phyloP scores from a whole-genome alignment of 1,284 basidiomycete species.

The Puccinia horiana region DNA sequence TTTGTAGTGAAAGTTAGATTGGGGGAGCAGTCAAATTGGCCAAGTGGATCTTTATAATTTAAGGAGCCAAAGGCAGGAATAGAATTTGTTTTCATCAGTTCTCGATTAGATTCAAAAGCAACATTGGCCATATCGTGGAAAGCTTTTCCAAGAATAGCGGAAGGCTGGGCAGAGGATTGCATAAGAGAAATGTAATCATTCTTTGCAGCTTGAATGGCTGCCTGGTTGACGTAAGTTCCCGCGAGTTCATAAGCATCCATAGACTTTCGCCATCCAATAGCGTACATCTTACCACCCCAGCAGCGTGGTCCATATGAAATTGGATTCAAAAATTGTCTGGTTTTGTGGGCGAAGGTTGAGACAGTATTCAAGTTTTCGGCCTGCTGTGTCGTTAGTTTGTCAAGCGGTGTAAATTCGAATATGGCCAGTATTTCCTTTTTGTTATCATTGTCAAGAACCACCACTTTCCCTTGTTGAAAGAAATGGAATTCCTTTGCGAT shows the following conservation, averaged over 20 bases:
- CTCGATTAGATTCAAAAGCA: background rate
- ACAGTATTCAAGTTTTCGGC: background rate
- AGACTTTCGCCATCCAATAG: background rate
- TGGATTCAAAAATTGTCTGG: background rate
- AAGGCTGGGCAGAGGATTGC: background rate
- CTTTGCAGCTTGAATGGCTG: too few relatives aligned
- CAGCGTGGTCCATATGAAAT: background rate
- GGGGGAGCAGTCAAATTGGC: background rate
- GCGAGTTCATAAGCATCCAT: background rate
- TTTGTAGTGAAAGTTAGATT: background rate
- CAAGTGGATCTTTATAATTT: background rate
- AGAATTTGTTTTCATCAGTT: background rate
- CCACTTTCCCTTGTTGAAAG: background rate
- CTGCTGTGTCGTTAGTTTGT: background rate
- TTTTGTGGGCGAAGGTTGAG: background rate
- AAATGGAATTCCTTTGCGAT: too few relatives aligned
- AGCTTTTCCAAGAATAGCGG: background rate
- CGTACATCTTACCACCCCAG: background rate
- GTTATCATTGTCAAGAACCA: background rate
- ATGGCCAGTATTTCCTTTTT: background rate
- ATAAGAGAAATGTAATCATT: background rate
- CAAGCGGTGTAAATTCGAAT: background rate
- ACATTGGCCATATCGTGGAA: background rate
- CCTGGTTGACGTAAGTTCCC: background rate
- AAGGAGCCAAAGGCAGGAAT: background rate